Evolutionary conservation across 2,329 filamentous ascomycete species (phyloP).

Genomic region (Pseudofabraea citricarpa): DNA sequence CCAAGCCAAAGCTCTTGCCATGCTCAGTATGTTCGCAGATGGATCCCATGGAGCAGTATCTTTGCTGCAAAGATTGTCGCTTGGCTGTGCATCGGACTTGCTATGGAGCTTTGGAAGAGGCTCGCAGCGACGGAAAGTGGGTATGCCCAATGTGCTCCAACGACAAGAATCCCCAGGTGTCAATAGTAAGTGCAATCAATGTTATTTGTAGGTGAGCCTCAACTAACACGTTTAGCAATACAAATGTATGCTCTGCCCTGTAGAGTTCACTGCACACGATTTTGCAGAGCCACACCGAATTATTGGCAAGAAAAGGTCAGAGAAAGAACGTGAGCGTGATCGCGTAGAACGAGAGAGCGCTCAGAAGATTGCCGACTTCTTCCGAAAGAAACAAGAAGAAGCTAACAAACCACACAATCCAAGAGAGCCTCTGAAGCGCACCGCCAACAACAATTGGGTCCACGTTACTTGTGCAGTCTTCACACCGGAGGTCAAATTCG

Average conservation of each 20-base stretch:
- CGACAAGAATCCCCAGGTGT: conserved; percentile 85
- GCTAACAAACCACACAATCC: conserved; percentile 78
- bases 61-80: conserved; percentile 82
- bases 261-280: conserved; percentile 76
- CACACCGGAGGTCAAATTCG: conserved; percentile 90
- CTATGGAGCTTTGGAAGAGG: conserved; percentile 74
- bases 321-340: conserved; percentile 87
- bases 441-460: conserved; percentile 96
- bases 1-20: conserved; percentile 72
- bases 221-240: conserved; percentile 57
- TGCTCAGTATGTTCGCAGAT: conserved; percentile 79
- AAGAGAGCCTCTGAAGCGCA: conserved; percentile 87
- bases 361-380: conserved; percentile 73
- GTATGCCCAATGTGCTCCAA: conserved; percentile 94
- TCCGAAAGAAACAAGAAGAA: conserved; percentile 77
- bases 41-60: conserved; percentile 66
- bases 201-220: conserved; percentile 66
- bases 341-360: conserved; percentile 79
- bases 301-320: conserved; percentile 82
- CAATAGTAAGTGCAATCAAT: conserved; percentile 70
- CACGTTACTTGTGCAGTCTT: conserved; percentile 91
- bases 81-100: conserved; percentile 88
- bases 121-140: conserved; percentile 73
- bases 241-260: conserved; percentile 86
- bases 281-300: conserved; percentile 78